These are phyloP conservation scores for Smittium culicis DNA, from an alignment of 371 early-diverging fungal species.

Conservation along the genomic window DNA sequence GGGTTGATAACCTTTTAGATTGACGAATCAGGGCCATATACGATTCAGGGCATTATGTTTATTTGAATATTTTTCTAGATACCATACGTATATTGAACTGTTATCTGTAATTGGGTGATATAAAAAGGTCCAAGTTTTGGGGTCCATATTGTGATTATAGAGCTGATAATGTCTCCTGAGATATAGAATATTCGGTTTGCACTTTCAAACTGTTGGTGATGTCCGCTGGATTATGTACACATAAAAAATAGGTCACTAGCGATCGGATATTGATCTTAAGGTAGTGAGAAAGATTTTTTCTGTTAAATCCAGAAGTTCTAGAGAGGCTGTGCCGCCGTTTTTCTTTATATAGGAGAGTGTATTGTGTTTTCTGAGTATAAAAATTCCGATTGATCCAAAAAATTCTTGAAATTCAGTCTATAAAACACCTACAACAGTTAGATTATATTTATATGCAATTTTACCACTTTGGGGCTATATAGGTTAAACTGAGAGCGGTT, in stretches of 20 bases:
- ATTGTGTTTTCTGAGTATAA: not conserved
- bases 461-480: no score
- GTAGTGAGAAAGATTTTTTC: not conserved
- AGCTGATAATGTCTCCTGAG: not conserved
- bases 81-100: slow-evolving; percentile 16
- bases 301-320: not conserved
- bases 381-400: not conserved
- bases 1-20: slow-evolving; percentile 17
- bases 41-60: slow-evolving; percentile 20
- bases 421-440: no score
- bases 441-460: no score
- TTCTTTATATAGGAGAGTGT: not conserved
- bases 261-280: not conserved
- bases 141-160: not conserved
- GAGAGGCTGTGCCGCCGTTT: not conserved
- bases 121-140: slow-evolving; percentile 24
- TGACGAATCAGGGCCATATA: slow-evolving; percentile 11
- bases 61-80: slow-evolving; percentile 19
- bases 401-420: no score
- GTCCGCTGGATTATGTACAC: not conserved
- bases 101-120: slow-evolving; percentile 12
- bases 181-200: slow-evolving; percentile 10
- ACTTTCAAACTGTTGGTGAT: not conserved
- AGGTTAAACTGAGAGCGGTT: no score
- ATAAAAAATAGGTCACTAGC: not conserved